Conservation (phyloP, 176 grass and related monocot genomes). For the Musa acuminata region DNA sequence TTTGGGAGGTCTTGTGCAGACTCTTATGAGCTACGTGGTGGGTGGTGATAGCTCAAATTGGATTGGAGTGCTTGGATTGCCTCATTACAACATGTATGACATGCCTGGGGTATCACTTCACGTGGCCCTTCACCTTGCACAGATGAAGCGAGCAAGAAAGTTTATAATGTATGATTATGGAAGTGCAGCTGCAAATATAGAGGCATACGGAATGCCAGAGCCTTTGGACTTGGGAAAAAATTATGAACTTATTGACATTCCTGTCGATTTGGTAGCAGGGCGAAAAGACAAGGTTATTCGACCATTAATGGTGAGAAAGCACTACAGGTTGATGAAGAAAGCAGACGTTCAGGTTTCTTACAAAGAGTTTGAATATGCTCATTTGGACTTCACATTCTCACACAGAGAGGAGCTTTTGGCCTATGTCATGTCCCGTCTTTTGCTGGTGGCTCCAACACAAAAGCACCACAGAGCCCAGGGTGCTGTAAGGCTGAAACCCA, state of each 20-base stretch:
- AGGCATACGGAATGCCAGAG: conserved; percentile 71
- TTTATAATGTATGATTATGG: conserved; percentile 98
- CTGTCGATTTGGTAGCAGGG: conserved; percentile 77
- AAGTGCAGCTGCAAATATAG: conserved; percentile 48
- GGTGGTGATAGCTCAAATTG: conserved; percentile 95
- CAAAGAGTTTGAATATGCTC: conserved; percentile 93
- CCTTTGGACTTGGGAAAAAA: conserved; percentile 67
- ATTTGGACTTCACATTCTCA: conserved; percentile 97
- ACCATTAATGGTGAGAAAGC: conserved; percentile 91
- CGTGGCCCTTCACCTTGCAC: conserved; percentile 78
- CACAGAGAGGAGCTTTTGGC: conserved; percentile 87
- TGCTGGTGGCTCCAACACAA: conserved; percentile 26
- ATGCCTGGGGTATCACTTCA: conserved; percentile 95
- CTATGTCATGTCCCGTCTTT: conserved; percentile 73
- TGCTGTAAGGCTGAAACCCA: conserved; percentile 28
- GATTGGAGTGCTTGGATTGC: conserved; percentile 81
- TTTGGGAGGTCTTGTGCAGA: conserved; percentile 86
- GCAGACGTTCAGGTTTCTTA: conserved; percentile 68
- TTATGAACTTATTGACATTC: conserved; percentile 71
- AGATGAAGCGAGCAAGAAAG: conserved; percentile 65
- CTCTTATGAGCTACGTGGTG: conserved; percentile 87
- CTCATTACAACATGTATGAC: conserved; percentile 97
- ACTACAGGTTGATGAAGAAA: conserved; percentile 69
- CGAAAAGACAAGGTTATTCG: conserved; percentile 68
- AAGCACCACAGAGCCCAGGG: conserved; percentile 34